These are phyloP conservation scores for Kwoniella sp. DNA, from an alignment of 768 basidiomycete species.

Conservation along the genomic window DNA sequence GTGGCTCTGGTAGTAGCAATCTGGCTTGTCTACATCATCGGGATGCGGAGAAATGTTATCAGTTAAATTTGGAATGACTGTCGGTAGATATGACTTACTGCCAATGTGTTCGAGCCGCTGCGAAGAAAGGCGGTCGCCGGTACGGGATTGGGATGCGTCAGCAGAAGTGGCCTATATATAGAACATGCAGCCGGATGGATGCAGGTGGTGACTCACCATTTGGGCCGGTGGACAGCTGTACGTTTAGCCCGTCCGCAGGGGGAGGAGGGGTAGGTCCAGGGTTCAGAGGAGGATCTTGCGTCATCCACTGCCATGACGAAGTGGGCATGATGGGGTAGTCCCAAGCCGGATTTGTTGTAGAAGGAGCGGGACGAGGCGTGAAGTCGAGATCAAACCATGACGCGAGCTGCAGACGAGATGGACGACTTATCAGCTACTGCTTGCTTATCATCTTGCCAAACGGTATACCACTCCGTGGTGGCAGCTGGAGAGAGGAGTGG, in stretches of 20 bases:
- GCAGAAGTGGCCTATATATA: too few species aligned
- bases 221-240: constrained; percentile 52
- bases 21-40: constrained; percentile 49
- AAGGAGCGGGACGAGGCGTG: constrained; percentile 34
- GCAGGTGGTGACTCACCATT: constrained; percentile 32
- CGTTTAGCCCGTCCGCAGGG: constrained; percentile 41
- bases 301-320: constrained; percentile 38
- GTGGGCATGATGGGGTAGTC: constrained; percentile 32
- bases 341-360: constrained; percentile 39
- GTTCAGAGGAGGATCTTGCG: constrained; percentile 38
- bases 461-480: too few species aligned
- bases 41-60: background rate
- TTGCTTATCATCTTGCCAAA: too few species aligned
- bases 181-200: too few species aligned
- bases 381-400: constrained; percentile 56
- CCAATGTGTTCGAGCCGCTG: constrained; percentile 55
- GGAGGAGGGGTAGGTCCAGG: constrained; percentile 46
- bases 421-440: background rate
- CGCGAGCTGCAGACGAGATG: constrained; percentile 38
- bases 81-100: constrained; percentile 37
- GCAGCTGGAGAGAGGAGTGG: background rate
- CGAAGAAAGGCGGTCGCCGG: too few species aligned
- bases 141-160: too few species aligned
- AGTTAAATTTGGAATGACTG: background rate
- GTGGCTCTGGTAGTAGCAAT: constrained; percentile 51